Evolutionary conservation across 768 basidiomycete genomes (phyloP).

Genomic region (Auriscalpium orientale): DNA sequence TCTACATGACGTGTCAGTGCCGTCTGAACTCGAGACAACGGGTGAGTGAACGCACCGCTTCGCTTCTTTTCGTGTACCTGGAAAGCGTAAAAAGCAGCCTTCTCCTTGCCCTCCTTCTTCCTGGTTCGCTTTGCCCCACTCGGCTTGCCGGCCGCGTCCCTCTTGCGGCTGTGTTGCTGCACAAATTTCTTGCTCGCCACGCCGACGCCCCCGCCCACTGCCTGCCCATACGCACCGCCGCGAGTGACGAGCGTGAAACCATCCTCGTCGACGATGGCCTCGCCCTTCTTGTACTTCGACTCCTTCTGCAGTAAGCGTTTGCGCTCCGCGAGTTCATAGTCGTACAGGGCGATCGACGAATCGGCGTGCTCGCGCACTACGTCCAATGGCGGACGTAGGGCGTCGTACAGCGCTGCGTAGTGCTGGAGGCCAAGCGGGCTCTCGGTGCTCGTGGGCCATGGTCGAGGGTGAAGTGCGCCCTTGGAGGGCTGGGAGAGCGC

Average conservation of each 20-base stretch:
- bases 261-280: constrained; percentile 88
- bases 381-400: constrained; percentile 71
- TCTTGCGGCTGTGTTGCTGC: constrained; percentile 14
- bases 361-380: constrained; percentile 74
- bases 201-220: constrained; percentile 71
- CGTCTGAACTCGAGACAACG: constrained; percentile 3
- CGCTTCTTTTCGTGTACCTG: constrained; percentile 87
- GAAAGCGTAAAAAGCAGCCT: constrained; percentile 76
- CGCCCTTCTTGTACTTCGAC: constrained; percentile 70
- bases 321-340: constrained; percentile 56
- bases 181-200: constrained; percentile 56
- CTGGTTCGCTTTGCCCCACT: constrained; percentile 44
- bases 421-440: constrained; percentile 66
- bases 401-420: constrained; percentile 55
- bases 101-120: constrained; percentile 57
- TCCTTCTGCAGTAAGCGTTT: constrained; percentile 34
- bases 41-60: constrained; percentile 43
- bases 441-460: constrained; percentile 50
- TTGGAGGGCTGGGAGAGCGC: constrained; percentile 19
- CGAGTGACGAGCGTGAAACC: constrained; percentile 93
- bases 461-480: constrained; percentile 26
- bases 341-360: constrained; percentile 67
- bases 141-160: constrained; percentile 16
- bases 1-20: constrained; percentile 26
- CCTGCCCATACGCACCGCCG: constrained; percentile 84